Evolutionary conservation across 139 green algal species (phyloP).

Genomic region (Ettlia oleoabundans): DNA sequence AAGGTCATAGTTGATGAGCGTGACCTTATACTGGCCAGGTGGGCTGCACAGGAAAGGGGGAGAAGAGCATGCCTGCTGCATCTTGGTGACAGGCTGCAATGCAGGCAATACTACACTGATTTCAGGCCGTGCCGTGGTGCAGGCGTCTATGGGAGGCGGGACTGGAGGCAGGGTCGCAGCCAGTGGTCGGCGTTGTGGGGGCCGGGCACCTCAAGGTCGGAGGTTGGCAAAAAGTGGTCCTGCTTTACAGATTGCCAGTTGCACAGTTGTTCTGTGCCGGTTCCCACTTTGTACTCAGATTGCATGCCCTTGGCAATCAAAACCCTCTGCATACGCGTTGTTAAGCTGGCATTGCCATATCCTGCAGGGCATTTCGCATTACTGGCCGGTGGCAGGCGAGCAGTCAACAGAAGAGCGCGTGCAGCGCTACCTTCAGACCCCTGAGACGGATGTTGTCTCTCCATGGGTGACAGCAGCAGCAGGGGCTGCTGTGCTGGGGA

Average conservation of each 20-base stretch:
- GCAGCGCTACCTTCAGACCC: conserved; percentile 10
- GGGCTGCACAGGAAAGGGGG: neutral
- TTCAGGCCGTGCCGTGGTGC: neutral
- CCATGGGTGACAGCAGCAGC: neutral
- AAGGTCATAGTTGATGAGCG: conserved; percentile 55
- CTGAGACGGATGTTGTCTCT: neutral
- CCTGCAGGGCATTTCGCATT: conserved; percentile 11
- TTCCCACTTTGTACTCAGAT: too few relatives aligned
- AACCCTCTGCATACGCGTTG: neutral
- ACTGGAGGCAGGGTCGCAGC: conserved; percentile 8
- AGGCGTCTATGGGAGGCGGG: conserved; percentile 58
- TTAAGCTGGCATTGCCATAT: neutral
- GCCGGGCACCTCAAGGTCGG: conserved; percentile 46
- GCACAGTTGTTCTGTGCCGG: too few relatives aligned
- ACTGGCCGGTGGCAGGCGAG: neutral
- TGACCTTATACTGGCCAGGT: conserved; percentile 53
- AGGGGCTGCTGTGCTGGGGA: conserved; percentile 11
- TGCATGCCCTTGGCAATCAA: too few relatives aligned
- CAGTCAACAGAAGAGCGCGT: conserved; percentile 4
- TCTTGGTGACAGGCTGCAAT: too few relatives aligned
- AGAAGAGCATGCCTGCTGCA: neutral
- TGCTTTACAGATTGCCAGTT: too few relatives aligned
- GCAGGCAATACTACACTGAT: neutral
- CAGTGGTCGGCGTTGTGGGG: conserved; percentile 57
- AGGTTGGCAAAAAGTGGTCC: too few relatives aligned